Evolutionary conservation across 108 stramenopile species (phyloP).

Genomic region (Nitzschia putrida): DNA sequence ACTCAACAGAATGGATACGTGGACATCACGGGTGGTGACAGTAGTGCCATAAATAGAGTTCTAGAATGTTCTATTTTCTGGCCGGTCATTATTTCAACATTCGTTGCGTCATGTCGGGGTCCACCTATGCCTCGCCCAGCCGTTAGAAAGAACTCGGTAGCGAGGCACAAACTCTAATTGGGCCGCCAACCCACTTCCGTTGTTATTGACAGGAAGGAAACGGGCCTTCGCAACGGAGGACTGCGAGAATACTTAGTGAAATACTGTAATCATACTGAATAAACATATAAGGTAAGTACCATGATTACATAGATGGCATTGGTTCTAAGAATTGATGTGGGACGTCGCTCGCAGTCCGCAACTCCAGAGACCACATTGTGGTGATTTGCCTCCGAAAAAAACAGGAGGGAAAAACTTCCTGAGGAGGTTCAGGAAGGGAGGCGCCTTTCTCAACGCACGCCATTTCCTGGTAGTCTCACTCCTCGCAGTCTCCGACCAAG

Average conservation of each 20-base stretch:
- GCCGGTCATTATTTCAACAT: too few relatives aligned
- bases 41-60: too few relatives aligned
- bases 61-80: too few relatives aligned
- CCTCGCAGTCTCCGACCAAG: not conserved
- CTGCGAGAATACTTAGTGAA: not conserved
- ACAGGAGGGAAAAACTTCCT: not conserved
- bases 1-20: too few relatives aligned
- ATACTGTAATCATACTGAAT: not conserved
- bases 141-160: not conserved
- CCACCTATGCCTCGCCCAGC: not conserved
- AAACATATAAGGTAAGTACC: not conserved
- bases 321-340: not conserved
- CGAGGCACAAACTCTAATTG: not conserved
- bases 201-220: not conserved
- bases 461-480: not conserved
- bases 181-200: not conserved
- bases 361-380: not conserved
- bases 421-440: not conserved
- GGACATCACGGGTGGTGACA: too few relatives aligned
- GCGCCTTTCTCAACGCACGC: constrained; percentile 1
- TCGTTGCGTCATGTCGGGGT: not conserved
- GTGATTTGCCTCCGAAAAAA: not conserved
- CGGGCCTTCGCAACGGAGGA: not conserved
- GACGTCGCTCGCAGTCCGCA: not conserved
- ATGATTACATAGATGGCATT: not conserved